phyloP scores from a whole-genome alignment of 2,329 filamentous ascomycete genomes.

The Cladosporium sp. region DNA sequence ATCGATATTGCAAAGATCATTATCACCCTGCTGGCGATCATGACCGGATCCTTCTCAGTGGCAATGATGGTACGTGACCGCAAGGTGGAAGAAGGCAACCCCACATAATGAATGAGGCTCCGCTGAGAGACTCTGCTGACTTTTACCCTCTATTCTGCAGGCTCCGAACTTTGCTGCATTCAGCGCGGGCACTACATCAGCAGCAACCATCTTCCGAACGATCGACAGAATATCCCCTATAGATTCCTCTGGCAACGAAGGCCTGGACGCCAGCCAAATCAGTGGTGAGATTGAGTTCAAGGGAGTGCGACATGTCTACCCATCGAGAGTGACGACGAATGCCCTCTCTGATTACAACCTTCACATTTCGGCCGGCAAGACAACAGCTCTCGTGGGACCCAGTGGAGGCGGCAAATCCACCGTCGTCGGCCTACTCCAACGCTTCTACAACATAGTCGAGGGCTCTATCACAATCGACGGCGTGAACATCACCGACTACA shows the following conservation, averaged over 20 bases:
- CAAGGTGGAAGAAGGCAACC: neutral
- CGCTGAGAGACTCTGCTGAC: neutral
- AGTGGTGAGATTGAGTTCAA: conserved; percentile 76
- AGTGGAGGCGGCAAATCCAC: conserved; percentile 51
- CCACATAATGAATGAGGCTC: too few relatives aligned
- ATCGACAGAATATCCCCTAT: conserved; percentile 84
- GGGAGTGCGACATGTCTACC: conserved; percentile 86
- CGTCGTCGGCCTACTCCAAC: conserved; percentile 49
- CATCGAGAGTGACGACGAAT: conserved; percentile 82
- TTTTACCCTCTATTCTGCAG: neutral
- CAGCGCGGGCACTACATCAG: conserved; percentile 78
- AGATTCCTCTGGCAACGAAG: conserved; percentile 69
- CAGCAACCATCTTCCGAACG: conserved; percentile 84
- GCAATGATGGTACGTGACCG: conserved; percentile 26
- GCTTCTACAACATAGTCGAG: conserved; percentile 60
- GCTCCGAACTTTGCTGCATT: conserved; percentile 70
- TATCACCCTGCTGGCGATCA: conserved; percentile 58
- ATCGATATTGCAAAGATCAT: conserved; percentile 69
- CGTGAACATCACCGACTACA: conserved; percentile 62
- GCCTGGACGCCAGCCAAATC: conserved; percentile 69
- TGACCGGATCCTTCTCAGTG: conserved; percentile 40
- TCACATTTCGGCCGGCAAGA: conserved; percentile 51
- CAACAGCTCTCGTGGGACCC: conserved; percentile 53
- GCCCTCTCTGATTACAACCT: conserved; percentile 82
- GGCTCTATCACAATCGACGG: conserved; percentile 61